Percentiles rank a stretch among this genome's conserved stretches.
phyloP scores from a whole-genome alignment of 306 rosid species.

The Vigna radiata region DNA sequence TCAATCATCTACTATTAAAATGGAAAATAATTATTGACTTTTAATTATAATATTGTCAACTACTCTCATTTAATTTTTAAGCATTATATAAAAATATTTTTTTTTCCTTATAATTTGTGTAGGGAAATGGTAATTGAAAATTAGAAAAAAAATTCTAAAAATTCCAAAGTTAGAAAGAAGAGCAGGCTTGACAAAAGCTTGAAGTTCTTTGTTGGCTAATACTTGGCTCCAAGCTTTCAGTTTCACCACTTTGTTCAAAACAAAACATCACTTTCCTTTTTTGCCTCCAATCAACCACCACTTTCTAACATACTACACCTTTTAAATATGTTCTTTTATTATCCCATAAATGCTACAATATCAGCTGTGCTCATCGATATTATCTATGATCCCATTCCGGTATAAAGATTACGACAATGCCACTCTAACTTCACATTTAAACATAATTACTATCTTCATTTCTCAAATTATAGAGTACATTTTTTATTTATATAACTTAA shows the following conservation, averaged over 20 bases:
- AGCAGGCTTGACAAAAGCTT: no score
- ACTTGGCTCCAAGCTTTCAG: conserved; percentile 15
- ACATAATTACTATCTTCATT: background rate
- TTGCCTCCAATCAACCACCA: background rate
- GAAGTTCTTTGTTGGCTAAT: background rate
- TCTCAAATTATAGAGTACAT: no score
- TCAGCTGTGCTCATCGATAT: conserved; percentile 21
- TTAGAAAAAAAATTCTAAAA: background rate
- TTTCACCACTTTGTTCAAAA: conserved; percentile 14
- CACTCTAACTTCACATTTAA: background rate
- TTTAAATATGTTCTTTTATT: conserved; percentile 22
- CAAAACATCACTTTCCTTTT: conserved; percentile 29
- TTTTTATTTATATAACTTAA: no score
- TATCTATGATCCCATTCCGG: background rate
- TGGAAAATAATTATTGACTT: no score
- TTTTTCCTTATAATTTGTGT: no score
- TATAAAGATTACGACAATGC: background rate
- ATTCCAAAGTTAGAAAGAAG: background rate
- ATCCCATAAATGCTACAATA: conserved; percentile 13
- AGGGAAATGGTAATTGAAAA: background rate
- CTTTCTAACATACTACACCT: background rate
- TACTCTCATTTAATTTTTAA: no score
- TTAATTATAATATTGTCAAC: no score
- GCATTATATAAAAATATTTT: background rate
- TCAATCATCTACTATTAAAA: no score